Conservation (phyloP, 306 rosid genomes). For the Cucumis hystrix region DNA sequence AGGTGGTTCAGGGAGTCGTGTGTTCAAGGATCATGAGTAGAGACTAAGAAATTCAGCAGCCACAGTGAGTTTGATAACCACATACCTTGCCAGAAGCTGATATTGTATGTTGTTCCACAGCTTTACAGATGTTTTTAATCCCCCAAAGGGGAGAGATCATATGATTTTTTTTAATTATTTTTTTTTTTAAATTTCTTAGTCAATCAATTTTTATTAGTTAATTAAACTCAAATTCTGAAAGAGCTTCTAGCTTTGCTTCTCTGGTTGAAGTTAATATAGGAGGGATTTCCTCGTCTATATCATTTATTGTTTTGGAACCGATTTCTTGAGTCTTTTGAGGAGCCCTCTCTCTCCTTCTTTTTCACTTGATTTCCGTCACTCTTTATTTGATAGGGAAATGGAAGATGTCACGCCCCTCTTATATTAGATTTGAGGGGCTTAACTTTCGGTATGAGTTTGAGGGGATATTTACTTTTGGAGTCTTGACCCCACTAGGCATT, state of each 20-base stretch:
- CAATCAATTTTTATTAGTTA: neutral
- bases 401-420: too few relatives aligned
- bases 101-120: neutral
- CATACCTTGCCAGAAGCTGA: neutral
- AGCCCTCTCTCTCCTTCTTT: too few relatives aligned
- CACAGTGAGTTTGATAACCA: neutral
- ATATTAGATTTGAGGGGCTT: too few relatives aligned
- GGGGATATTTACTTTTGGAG: too few relatives aligned
- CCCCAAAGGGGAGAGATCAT: neutral
- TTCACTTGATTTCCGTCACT: too few relatives aligned
- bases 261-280: neutral
- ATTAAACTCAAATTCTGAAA: neutral
- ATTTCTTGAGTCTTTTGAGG: too few relatives aligned
- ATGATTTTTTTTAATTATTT: neutral
- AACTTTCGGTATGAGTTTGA: too few relatives aligned
- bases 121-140: neutral
- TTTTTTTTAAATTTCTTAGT: neutral
- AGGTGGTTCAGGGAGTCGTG: too few relatives aligned
- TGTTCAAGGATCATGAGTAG: neutral
- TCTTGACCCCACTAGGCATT: too few relatives aligned
- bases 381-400: too few relatives aligned
- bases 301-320: too few relatives aligned
- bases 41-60: neutral
- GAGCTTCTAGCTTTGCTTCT: neutral
- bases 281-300: neutral